phyloP scores from a whole-genome alignment of 176 grass and related monocot genomes.

The Cocos nucifera region DNA sequence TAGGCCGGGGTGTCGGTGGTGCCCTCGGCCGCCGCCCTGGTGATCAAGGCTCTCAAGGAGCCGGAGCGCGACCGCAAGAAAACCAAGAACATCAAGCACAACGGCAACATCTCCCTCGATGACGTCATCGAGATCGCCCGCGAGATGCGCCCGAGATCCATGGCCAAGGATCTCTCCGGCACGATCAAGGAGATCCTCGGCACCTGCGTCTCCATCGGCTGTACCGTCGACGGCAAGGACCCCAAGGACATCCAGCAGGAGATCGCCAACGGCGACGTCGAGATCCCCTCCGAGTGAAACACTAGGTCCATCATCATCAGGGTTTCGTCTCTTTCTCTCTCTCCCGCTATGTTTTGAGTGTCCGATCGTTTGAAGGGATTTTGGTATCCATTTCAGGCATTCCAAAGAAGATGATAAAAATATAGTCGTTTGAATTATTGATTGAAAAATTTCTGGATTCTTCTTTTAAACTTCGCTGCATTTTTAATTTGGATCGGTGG shows the following conservation, averaged over 20 bases:
- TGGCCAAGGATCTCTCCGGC: constrained; percentile 3
- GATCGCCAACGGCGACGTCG: not conserved
- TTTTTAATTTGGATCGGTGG: too few species aligned
- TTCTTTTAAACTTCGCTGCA: too few species aligned
- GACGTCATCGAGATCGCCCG: not conserved
- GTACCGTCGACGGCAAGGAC: constrained; percentile 8
- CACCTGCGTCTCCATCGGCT: not conserved
- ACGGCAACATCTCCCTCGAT: too few species aligned
- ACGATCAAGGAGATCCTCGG: not conserved
- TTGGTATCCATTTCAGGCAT: too few species aligned
- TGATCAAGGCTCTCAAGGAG: not conserved
- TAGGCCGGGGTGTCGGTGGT: not conserved
- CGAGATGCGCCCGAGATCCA: not conserved
- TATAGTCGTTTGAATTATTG: too few species aligned
- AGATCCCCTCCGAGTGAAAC: not conserved
- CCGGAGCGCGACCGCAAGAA: not conserved
- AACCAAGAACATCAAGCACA: not conserved
- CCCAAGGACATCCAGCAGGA: not conserved
- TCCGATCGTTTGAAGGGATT: too few species aligned
- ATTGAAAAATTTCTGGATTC: too few species aligned
- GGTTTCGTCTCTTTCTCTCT: too few species aligned
- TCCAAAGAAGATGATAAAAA: too few species aligned
- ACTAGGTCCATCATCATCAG: too few species aligned
- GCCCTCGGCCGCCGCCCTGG: not conserved
- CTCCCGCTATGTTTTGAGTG: too few species aligned